These are phyloP conservation scores for Cinchona pubescens DNA, from an alignment of 257 asterid genomes.

Conservation along the genomic window DNA sequence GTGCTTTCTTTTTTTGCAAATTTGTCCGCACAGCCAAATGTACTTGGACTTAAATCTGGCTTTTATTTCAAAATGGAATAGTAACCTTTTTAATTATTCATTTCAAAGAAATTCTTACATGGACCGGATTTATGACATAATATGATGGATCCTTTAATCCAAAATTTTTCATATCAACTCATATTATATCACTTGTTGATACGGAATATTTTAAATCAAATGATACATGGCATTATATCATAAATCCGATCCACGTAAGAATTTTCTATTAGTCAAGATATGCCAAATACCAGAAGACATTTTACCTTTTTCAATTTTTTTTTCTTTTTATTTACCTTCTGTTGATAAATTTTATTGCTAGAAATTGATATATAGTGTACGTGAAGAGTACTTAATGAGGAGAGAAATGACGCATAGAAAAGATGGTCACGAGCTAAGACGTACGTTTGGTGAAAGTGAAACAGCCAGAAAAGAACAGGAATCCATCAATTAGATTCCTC, in stretches of 20 bases:
- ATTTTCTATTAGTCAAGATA: too few relatives aligned
- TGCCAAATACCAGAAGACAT: not conserved
- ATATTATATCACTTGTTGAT: too few relatives aligned
- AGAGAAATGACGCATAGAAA: not conserved
- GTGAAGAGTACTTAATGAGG: not conserved
- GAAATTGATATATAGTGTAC: not conserved
- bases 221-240: too few relatives aligned
- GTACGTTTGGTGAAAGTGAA: not conserved
- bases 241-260: too few relatives aligned
- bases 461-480: slow-evolving; percentile 1
- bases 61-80: slow-evolving; percentile 4
- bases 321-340: not conserved
- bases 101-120: too few relatives aligned
- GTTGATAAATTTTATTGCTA: not conserved
- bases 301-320: not conserved
- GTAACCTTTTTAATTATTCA: not conserved
- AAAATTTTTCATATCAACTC: too few relatives aligned
- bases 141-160: too few relatives aligned
- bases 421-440: slow-evolving; percentile 8
- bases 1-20: not conserved
- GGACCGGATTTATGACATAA: too few relatives aligned
- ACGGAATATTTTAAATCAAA: too few relatives aligned
- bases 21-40: not conserved
- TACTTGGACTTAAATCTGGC: slow-evolving; percentile 5
- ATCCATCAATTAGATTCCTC: not conserved